These are phyloP conservation scores for Aspergillus kassunensis DNA, from an alignment of 495 filamentous ascomycete species.

Conservation along the genomic window DNA sequence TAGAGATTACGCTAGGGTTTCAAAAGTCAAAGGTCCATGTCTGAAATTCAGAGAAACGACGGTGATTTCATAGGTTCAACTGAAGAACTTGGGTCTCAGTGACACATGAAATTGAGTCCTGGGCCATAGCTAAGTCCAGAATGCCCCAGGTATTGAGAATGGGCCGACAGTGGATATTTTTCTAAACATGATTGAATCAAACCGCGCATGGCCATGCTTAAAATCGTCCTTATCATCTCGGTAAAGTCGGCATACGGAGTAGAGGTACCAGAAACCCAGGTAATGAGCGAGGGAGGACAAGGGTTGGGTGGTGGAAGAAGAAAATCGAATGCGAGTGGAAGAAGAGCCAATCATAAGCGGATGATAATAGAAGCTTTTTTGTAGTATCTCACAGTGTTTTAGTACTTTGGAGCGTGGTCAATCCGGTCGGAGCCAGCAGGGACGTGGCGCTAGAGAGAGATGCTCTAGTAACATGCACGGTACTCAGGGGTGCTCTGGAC, in stretches of 20 bases:
- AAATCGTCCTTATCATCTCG: background rate
- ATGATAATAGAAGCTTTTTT: slow-evolving; percentile 1
- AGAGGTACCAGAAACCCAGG: background rate
- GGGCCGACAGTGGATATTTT: background rate
- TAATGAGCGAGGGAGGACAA: background rate
- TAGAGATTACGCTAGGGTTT: slow-evolving; percentile 17
- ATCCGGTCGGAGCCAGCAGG: background rate
- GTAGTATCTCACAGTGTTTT: background rate
- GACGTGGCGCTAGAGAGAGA: slow-evolving; percentile 5
- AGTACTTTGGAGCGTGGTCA: background rate
- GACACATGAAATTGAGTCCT: background rate
- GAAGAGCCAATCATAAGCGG: slow-evolving; percentile 3
- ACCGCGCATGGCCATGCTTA: background rate
- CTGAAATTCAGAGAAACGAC: slow-evolving; percentile 4
- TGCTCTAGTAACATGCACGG: slow-evolving; percentile 11
- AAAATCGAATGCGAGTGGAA: background rate
- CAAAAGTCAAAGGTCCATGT: slow-evolving; percentile 11
- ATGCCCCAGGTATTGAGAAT: background rate
- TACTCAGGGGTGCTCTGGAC: slow-evolving; percentile 10
- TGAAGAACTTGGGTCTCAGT: slow-evolving; percentile 7
- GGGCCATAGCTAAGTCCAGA: background rate
- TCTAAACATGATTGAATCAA: background rate
- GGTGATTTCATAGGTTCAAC: slow-evolving; percentile 3
- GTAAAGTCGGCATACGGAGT: background rate
- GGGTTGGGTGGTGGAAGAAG: background rate